phyloP scores from a whole-genome alignment of 352 stramenopile species.

The Pythium guiyangense region DNA sequence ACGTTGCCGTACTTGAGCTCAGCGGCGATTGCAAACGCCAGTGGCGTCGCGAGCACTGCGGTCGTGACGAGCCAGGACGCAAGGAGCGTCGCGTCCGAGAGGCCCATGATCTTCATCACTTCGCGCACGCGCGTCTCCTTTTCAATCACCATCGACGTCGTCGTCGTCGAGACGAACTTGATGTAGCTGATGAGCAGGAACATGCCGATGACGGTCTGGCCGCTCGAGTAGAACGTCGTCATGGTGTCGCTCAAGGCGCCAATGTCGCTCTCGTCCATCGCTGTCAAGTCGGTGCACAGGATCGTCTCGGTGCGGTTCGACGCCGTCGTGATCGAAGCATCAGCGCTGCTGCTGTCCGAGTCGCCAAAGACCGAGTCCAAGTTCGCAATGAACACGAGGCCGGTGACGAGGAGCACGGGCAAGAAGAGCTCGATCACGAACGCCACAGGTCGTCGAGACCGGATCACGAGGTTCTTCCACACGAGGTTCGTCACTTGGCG shows the following conservation, averaged over 20 bases:
- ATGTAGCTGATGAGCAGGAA: slow-evolving; percentile 61
- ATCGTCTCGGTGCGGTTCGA: slow-evolving; percentile 17
- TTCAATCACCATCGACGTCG: slow-evolving; percentile 70
- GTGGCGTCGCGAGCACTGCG: slow-evolving; percentile 36
- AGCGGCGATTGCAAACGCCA: slow-evolving; percentile 39
- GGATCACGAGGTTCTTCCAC: slow-evolving; percentile 69
- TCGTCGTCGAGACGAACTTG: slow-evolving; percentile 56
- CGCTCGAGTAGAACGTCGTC: slow-evolving; percentile 58
- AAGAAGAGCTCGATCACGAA: slow-evolving; percentile 61
- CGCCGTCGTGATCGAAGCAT: slow-evolving; percentile 9
- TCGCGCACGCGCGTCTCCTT: slow-evolving; percentile 77
- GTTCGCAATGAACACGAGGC: slow-evolving; percentile 59
- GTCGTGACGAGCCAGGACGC: slow-evolving; percentile 59
- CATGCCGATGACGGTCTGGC: slow-evolving; percentile 56
- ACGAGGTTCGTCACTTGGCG: slow-evolving; percentile 57
- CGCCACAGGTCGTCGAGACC: slow-evolving; percentile 34
- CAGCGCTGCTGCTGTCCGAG: slow-evolving; percentile 9
- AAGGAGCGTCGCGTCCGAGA: slow-evolving; percentile 56
- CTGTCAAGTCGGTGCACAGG: slow-evolving; percentile 30
- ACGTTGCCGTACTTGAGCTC: slow-evolving; percentile 66
- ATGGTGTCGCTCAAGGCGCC: slow-evolving; percentile 36
- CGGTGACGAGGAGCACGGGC: slow-evolving; percentile 41
- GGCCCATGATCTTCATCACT: slow-evolving; percentile 84
- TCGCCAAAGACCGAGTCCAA: slow-evolving; percentile 42
- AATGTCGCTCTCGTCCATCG: slow-evolving; percentile 22